Evolutionary conservation across 257 asterid species (phyloP).

Genomic region (Rehmannia glutinosa): DNA sequence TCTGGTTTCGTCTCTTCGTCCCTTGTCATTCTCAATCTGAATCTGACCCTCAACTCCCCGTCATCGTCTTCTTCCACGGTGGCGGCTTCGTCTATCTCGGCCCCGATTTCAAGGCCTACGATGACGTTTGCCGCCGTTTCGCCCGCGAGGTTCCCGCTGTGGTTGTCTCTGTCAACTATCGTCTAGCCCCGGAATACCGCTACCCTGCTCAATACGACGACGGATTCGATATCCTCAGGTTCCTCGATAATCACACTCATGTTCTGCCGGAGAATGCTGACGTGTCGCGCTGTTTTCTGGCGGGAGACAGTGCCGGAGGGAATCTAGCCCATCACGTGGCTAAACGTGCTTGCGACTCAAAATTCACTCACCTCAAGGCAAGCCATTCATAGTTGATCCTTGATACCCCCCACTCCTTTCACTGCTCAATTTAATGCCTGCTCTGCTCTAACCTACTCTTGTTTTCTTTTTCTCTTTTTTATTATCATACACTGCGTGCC

Average conservation of each 20-base stretch:
- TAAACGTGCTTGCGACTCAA: conserved; percentile 35
- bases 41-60: conserved; percentile 27
- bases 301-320: conserved; percentile 86
- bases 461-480: no score
- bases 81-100: conserved; percentile 67
- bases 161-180: conserved; percentile 65
- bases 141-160: conserved; percentile 48
- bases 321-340: conserved; percentile 74
- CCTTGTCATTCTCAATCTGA: conserved; percentile 20
- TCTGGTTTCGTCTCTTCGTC: conserved; percentile 75
- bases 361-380: conserved; percentile 43
- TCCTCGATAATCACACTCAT: conserved; percentile 30
- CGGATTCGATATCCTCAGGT: conserved; percentile 57
- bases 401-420: no score
- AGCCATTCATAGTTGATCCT: no score
- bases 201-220: conserved; percentile 74
- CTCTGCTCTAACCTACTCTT: no score
- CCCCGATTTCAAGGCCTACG: conserved; percentile 49
- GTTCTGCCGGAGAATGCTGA: conserved; percentile 60
- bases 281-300: conserved; percentile 57
- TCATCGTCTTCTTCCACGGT: conserved; percentile 79
- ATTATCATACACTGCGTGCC: no score
- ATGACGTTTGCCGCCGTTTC: conserved; percentile 67
- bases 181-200: conserved; percentile 64
- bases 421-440: no score